Evolutionary conservation across 208 protist species (phyloP).

Genomic region (Balamuthia mandrillaris): DNA sequence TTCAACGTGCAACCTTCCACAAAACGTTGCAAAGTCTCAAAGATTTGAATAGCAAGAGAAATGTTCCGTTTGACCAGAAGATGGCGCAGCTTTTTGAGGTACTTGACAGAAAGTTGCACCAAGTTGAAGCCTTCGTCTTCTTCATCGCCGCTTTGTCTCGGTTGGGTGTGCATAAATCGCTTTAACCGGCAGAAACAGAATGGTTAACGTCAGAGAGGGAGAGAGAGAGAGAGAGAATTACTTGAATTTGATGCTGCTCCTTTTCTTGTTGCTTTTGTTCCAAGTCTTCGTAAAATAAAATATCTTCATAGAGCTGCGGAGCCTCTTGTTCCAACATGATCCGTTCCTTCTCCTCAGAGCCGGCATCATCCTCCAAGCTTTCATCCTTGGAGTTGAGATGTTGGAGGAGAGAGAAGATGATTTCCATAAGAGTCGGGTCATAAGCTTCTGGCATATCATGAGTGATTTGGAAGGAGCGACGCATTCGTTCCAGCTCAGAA

Average conservation of each 20-base stretch:
- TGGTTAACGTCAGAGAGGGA: background rate
- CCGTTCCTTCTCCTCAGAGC: background rate
- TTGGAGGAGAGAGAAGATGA: constrained; percentile 26
- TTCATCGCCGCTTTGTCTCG: background rate
- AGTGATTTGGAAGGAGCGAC: background rate
- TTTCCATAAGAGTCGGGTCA: background rate
- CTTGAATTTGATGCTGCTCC: constrained; percentile 28
- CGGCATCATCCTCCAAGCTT: background rate
- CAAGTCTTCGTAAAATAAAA: constrained; percentile 16
- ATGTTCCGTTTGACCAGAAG: background rate
- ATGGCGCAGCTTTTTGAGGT: constrained; percentile 7
- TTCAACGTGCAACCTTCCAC: constrained; percentile 18
- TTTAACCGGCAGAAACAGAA: background rate
- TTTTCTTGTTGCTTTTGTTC: background rate
- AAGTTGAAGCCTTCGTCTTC: background rate
- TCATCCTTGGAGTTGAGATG: constrained; percentile 26
- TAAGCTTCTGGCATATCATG: background rate
- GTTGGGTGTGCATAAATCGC: background rate
- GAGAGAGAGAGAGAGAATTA: background rate
- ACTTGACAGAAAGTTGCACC: constrained; percentile 11
- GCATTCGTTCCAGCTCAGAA: background rate
- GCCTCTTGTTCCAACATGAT: background rate
- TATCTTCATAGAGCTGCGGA: constrained; percentile 38
- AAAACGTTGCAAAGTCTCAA: constrained; percentile 10
- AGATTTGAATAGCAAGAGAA: background rate